Conservation (phyloP, 2,329 filamentous ascomycete genomes). For the Ceratocystis ficicola region DNA sequence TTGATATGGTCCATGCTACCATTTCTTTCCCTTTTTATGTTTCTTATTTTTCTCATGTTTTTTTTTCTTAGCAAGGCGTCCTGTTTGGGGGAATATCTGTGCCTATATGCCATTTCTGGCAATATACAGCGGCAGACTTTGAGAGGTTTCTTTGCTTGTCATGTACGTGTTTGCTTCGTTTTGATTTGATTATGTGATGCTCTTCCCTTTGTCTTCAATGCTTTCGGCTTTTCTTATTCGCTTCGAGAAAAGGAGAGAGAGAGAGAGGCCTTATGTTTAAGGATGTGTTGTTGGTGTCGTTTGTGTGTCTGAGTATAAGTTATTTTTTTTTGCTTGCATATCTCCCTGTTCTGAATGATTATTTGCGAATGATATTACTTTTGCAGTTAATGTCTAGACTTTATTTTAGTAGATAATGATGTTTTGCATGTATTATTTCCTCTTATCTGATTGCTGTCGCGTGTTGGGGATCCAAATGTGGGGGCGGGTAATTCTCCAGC, state of each 20-base stretch:
- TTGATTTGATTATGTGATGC: background rate
- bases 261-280: background rate
- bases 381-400: background rate
- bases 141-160: background rate
- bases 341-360: background rate
- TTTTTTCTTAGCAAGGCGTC: slow-evolving; percentile 1
- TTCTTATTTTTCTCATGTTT: background rate
- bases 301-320: background rate
- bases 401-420: no score
- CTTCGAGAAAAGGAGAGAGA: no score
- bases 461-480: background rate
- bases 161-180: background rate
- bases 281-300: background rate
- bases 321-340: background rate
- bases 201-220: background rate
- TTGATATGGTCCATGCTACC: background rate
- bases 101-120: background rate
- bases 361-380: background rate
- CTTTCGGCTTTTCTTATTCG: no score
- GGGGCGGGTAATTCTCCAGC: background rate
- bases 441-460: no score
- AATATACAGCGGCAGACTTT: background rate
- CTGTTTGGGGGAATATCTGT: slow-evolving; percentile 4
- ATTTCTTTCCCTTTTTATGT: slow-evolving; percentile 25
- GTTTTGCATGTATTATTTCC: no score